These are phyloP conservation scores for Ricinus communis DNA, from an alignment of 345 rosid species.

Conservation along the genomic window DNA sequence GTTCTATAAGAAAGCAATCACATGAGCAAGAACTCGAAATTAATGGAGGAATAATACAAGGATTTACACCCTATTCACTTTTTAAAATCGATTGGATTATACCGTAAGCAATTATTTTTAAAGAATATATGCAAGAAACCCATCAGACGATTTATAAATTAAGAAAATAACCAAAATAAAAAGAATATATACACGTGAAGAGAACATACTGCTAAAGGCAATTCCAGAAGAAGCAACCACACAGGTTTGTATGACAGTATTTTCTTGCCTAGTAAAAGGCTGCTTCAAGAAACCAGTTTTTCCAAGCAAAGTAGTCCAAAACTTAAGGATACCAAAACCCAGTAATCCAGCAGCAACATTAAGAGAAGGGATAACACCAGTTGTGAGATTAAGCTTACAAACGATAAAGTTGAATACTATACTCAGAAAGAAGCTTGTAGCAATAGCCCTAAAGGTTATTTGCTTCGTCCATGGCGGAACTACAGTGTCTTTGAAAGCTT, in stretches of 20 bases:
- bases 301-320: conserved; percentile 41
- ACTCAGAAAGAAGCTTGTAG: conserved; percentile 46
- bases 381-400: conserved; percentile 67
- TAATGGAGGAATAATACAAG: too few relatives aligned
- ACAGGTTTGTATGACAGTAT: conserved; percentile 83
- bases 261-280: conserved; percentile 85
- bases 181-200: background rate
- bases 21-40: too few relatives aligned
- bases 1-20: too few relatives aligned
- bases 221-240: conserved; percentile 93
- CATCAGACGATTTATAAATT: too few relatives aligned
- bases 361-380: conserved; percentile 65
- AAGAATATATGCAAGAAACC: too few relatives aligned
- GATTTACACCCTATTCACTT: too few relatives aligned
- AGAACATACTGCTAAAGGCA: conserved; percentile 80
- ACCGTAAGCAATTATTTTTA: too few relatives aligned
- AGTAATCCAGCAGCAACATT: conserved; percentile 66
- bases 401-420: conserved; percentile 64
- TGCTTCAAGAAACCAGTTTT: conserved; percentile 56
- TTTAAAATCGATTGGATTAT: too few relatives aligned
- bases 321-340: conserved; percentile 52
- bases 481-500: conserved; percentile 35
- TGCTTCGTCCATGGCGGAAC: conserved; percentile 60
- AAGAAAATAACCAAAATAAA: background rate
- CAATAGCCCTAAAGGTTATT: conserved; percentile 48